Evolutionary conservation across 768 basidiomycete species (phyloP), one percentile per base, ranked within the genome.

Genomic region (Russula lepida): DNA sequence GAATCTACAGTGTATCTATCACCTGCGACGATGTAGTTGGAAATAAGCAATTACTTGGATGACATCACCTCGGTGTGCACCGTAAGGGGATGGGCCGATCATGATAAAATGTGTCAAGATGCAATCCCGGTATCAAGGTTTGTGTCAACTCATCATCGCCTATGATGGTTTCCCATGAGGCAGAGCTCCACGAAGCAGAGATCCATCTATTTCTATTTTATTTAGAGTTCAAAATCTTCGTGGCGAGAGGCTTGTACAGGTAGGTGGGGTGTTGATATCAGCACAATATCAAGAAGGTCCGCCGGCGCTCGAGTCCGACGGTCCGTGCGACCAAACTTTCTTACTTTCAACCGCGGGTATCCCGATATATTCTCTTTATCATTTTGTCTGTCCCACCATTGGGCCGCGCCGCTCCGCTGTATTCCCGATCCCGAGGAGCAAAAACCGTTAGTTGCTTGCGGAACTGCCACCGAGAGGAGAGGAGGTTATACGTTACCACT

Each of bases 401-500:
- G 43, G 43, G 43, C 43, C 11, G 43, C 43, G 43, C 43, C 43
- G 19, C 43, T 8, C 43, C n/a, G n/a, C 21, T 28, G 35, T 56
- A 63, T 54, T 35, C 28, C 60, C 51, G 55, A 64, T 52, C 35
- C 60, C 60, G 51, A 63, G 63, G 60, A 63, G 63, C 28, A 28
- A 52, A 44, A n/a, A 9, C 21, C 44, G 41, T 47, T 28, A 54
- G 47, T 52, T 56, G 27, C 59, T 44, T 44, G 43, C 11, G 43
- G 43, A 49, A 52, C 28, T 39, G 23, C 46, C 15, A 33, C 63
- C 60, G 46, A 41, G 44, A 43, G 48, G 32, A 5, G 32, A 12
- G 35, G 35, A 15, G 13, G 35, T n/a, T n/a, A n/a, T 8, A 44
- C n/a, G 43, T 44, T 44, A 12, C 43, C 21, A 21, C 41, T 41